Base-by-base conservation (phyloP, 768 basidiomycete species). In the Suillus brevipes region DNA sequence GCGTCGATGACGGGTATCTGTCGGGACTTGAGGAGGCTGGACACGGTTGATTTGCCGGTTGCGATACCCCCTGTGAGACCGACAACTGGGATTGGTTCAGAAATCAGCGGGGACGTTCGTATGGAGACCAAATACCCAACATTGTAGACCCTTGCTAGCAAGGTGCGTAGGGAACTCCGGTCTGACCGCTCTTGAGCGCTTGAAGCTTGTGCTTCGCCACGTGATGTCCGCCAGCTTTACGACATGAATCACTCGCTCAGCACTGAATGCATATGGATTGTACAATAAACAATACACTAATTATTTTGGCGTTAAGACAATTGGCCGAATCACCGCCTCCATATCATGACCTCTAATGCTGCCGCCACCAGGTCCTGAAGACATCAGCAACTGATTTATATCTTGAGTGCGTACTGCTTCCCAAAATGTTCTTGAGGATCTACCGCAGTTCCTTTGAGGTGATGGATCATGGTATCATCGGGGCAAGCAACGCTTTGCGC, bases 51-150 rank as follows among this genome's bases (percentile, higher is more conserved):
- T 79, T 99, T 99, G 61, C 97, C 95, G 8, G 95, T 95, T 25
- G 95, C 94, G 64, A 99, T 98, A 2, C 96, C 94, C 9, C 97
- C 97, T 36, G 97, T 98, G 25, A 99, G 85, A 47, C 97, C 97
- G 66, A 97, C 85, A 65, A 99, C 96, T 97, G 6, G 4, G 31
- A 62, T 59, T 59, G 12, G 13, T 59, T 59, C 40, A 59, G 58
- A 42, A 13, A 31, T 58, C 18, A 20, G 28, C 12, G 10, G 25
- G 25, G 40, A 59, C 40, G 20, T 42, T 42, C 6, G 18, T 28
- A 42, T 25, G 18, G 25, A 42, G 16, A 23, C 10, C 3, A 28
- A 59, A 31, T 59, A 59, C 58, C 58, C 40, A 59, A 20, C 58
- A 59, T 57, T n/a, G 55, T 28, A 23, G 5, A 58, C 56, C n/a